Percentiles rank a stretch among this genome's conserved stretches.
Evolutionary conservation across 495 filamentous ascomycete species (phyloP).

Genomic region (Podospora australis): DNA sequence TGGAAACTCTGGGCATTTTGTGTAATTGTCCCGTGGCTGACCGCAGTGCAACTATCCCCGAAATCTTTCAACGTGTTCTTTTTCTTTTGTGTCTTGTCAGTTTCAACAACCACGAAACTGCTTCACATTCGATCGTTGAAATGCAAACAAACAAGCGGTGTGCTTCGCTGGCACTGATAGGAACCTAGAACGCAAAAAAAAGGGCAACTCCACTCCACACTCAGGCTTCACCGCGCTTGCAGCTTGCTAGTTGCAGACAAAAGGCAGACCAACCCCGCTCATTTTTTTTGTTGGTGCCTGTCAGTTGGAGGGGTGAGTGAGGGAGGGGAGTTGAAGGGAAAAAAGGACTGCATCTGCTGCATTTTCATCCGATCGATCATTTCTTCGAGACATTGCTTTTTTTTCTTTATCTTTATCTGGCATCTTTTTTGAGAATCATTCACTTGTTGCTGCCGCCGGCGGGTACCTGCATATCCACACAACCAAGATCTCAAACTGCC

Average conservation of each 20-base stretch:
- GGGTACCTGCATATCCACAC: background rate
- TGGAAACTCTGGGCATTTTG: too few relatives aligned
- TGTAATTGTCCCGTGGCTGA: too few relatives aligned
- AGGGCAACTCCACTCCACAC: background rate
- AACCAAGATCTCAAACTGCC: too few relatives aligned
- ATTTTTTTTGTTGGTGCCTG: background rate
- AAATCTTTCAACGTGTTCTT: conserved; percentile 1
- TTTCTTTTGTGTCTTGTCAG: background rate
- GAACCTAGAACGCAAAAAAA: background rate
- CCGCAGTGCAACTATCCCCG: too few relatives aligned
- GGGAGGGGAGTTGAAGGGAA: too few relatives aligned
- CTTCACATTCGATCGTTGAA: background rate
- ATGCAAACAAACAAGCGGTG: background rate
- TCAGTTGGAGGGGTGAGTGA: too few relatives aligned
- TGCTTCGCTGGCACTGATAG: background rate
- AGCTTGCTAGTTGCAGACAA: background rate
- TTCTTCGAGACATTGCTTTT: background rate
- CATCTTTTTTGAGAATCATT: background rate
- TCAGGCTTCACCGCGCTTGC: background rate
- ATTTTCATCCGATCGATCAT: background rate
- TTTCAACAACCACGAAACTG: background rate
- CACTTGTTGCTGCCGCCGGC: background rate
- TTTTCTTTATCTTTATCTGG: background rate
- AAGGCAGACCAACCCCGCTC: background rate
- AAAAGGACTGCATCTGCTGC: too few relatives aligned